phyloP scores from a whole-genome alignment of 768 basidiomycete genomes.

The Pseudohyphozyma bogoriensis region DNA sequence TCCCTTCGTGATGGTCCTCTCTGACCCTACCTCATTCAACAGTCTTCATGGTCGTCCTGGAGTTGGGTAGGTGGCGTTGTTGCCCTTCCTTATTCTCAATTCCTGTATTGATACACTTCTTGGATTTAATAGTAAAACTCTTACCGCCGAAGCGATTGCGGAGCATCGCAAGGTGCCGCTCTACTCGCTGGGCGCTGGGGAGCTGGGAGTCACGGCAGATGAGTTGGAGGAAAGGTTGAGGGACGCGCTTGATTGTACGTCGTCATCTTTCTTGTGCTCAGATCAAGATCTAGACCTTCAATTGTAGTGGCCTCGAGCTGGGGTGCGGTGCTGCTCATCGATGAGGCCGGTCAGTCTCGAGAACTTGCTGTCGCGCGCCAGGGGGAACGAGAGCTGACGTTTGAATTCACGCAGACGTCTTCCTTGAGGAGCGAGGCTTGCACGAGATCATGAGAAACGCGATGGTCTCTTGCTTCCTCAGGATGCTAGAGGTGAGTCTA shows the following conservation, averaged over 20 bases:
- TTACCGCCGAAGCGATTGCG: slow-evolving; percentile 93
- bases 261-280: no score
- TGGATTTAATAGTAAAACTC: slow-evolving; percentile 75
- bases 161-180: slow-evolving; percentile 75
- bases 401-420: slow-evolving; percentile 53
- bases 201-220: slow-evolving; percentile 47
- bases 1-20: slow-evolving; percentile 34
- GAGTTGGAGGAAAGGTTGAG: slow-evolving; percentile 43
- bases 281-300: no score
- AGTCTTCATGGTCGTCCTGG: slow-evolving; percentile 4
- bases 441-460: slow-evolving; percentile 58
- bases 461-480: slow-evolving; percentile 58
- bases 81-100: not conserved
- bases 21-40: no score
- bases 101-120: not conserved
- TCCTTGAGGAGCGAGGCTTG: slow-evolving; percentile 58
- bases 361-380: no score
- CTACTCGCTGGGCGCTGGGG: slow-evolving; percentile 45
- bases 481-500: slow-evolving; percentile 31
- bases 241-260: slow-evolving; percentile 38
- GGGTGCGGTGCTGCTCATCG: slow-evolving; percentile 10
- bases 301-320: no score
- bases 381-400: no score
- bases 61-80: not conserved
- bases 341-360: slow-evolving; percentile 5